phyloP scores from a whole-genome alignment of 2,329 filamentous ascomycete genomes.

The Calonectria pseudoreteaudii region DNA sequence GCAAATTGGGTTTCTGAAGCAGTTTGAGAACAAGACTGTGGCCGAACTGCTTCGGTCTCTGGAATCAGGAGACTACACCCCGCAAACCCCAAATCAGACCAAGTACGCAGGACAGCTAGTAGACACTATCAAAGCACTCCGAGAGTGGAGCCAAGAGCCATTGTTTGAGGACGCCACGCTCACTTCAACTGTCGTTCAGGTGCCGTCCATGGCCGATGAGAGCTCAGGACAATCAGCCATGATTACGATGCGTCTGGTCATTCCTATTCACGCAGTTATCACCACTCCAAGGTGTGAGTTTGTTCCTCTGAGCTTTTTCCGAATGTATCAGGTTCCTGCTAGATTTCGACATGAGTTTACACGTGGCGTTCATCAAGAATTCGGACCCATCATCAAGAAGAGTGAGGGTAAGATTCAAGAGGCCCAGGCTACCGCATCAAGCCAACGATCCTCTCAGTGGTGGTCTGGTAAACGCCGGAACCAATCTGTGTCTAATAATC shows the following conservation, averaged over 20 bases:
- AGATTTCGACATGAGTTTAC: constrained; percentile 70
- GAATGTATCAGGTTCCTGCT: constrained; percentile 72
- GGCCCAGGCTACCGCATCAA: constrained; percentile 4
- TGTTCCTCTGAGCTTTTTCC: constrained; percentile 73
- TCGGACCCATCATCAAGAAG: constrained; percentile 60
- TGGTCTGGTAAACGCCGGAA: constrained; percentile 32
- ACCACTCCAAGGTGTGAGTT: constrained; percentile 67
- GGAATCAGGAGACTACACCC: constrained; percentile 50
- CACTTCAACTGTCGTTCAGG: constrained; percentile 54
- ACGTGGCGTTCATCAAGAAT: constrained; percentile 70
- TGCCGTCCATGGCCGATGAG: constrained; percentile 51
- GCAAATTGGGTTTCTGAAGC: constrained; percentile 66
- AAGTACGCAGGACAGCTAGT: constrained; percentile 60
- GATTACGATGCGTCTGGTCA: constrained; percentile 70
- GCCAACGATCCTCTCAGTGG: constrained; percentile 23
- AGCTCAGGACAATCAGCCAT: constrained; percentile 47
- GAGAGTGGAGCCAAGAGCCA: constrained; percentile 55
- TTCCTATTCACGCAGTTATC: constrained; percentile 69
- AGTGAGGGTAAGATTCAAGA: constrained; percentile 18
- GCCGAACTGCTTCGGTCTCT: constrained; percentile 46
- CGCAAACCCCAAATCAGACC: constrained; percentile 51
- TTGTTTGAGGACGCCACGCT: constrained; percentile 61
- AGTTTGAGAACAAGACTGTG: constrained; percentile 60
- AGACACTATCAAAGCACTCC: constrained; percentile 54
- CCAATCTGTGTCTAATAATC: neutral